Evolutionary conservation across 2,329 filamentous ascomycete species (phyloP).

Genomic region (Phaeosphaeriaceae sp.): DNA sequence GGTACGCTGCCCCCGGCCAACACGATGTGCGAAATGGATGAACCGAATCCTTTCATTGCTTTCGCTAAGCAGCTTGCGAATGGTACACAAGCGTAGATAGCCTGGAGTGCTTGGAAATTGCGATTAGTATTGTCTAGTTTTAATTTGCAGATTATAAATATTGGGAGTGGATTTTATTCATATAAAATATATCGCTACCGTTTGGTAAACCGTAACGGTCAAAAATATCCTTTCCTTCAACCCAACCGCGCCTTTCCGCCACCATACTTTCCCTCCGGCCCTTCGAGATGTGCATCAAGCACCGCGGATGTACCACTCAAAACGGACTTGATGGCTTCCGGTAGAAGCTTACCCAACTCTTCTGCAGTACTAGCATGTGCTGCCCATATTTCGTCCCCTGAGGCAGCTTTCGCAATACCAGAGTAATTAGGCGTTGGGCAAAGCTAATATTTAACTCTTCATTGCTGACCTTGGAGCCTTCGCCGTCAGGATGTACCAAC

Average conservation of each 20-base stretch:
- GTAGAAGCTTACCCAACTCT: slow-evolving; percentile 61
- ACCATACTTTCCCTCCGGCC: slow-evolving; percentile 61
- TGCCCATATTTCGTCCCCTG: slow-evolving; percentile 67
- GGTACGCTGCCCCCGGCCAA: slow-evolving; percentile 16
- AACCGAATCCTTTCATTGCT: slow-evolving; percentile 21
- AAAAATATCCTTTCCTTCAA: too few species aligned
- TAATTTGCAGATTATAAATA: too few species aligned
- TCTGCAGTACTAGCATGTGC: slow-evolving; percentile 63
- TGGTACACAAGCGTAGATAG: not conserved
- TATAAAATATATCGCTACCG: too few species aligned
- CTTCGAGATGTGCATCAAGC: slow-evolving; percentile 66
- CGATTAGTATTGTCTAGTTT: too few species aligned
- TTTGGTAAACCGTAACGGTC: too few species aligned
- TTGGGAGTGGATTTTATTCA: too few species aligned
- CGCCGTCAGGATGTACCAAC: slow-evolving; percentile 69
- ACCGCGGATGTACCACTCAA: slow-evolving; percentile 65
- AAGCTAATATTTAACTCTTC: slow-evolving; percentile 72
- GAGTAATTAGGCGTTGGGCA: slow-evolving; percentile 70
- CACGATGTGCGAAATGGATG: slow-evolving; percentile 18
- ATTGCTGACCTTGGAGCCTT: slow-evolving; percentile 66
- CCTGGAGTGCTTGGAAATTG: too few species aligned
- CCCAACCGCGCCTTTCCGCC: slow-evolving; percentile 34
- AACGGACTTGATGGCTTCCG: slow-evolving; percentile 66
- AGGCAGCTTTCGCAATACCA: slow-evolving; percentile 70
- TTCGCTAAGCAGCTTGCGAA: slow-evolving; percentile 2